Percentiles rank a stretch among this genome's conserved stretches.
These are phyloP conservation scores for Clitoria ternatea DNA, from an alignment of 306 rosid genomes.

Conservation along the genomic window DNA sequence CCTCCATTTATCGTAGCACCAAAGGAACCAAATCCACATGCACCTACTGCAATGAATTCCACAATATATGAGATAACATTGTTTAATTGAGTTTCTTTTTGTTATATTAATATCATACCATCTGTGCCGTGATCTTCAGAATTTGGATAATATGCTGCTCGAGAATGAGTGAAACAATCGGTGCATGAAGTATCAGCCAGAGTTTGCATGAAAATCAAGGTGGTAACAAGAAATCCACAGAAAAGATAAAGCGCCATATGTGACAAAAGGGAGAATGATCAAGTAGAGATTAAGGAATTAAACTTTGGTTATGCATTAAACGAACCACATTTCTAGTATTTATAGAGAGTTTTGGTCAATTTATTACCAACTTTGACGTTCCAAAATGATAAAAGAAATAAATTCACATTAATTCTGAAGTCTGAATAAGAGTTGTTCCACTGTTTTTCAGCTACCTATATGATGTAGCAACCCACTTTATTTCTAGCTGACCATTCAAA, in stretches of 20 bases:
- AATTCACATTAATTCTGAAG: conserved; percentile 1
- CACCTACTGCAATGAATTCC: conserved; percentile 41
- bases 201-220: conserved; percentile 45
- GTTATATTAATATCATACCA: conserved; percentile 16
- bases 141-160: conserved; percentile 69
- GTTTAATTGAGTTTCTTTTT: not conserved
- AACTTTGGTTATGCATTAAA: conserved; percentile 22
- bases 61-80: not conserved
- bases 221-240: conserved; percentile 24
- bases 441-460: conserved; percentile 14
- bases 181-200: conserved; percentile 43
- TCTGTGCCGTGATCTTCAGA: conserved; percentile 68
- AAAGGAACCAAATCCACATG: conserved; percentile 73
- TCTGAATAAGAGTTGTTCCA: not conserved
- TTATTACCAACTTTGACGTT: conserved; percentile 38
- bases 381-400: not conserved
- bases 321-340: conserved; percentile 27
- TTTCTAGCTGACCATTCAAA: conserved; percentile 13
- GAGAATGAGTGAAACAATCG: conserved; percentile 57
- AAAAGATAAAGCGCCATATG: conserved; percentile 42
- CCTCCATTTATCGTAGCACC: conserved; percentile 79
- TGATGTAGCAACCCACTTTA: conserved; percentile 10
- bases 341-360: conserved; percentile 33
- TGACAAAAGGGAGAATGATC: not conserved
- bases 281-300: not conserved